phyloP scores from a whole-genome alignment of 352 stramenopile species.

The Pythium volutum region DNA sequence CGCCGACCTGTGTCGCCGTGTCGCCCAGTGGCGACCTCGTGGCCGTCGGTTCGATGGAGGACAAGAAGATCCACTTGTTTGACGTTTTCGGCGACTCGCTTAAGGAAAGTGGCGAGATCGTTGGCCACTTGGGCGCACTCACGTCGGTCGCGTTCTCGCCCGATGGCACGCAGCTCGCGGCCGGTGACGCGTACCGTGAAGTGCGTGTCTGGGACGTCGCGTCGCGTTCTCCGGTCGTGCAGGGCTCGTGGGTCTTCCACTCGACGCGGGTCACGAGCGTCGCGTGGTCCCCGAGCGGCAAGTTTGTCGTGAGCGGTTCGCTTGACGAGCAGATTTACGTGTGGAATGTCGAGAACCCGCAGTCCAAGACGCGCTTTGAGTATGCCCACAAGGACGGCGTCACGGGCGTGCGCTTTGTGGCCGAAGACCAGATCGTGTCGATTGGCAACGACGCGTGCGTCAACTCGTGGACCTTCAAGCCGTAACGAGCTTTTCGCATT shows the following conservation, averaged over 20 bases:
- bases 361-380: slow-evolving; percentile 64
- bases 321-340: slow-evolving; percentile 96
- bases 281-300: slow-evolving; percentile 91
- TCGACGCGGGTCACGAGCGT: slow-evolving; percentile 92
- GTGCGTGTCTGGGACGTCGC: slow-evolving; percentile 89
- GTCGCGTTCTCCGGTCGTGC: slow-evolving; percentile 78
- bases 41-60: slow-evolving; percentile 73
- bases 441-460: slow-evolving; percentile 81
- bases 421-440: slow-evolving; percentile 70
- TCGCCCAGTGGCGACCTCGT: slow-evolving; percentile 67
- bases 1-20: slow-evolving; percentile 73
- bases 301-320: slow-evolving; percentile 90
- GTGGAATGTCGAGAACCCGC: slow-evolving; percentile 88
- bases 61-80: slow-evolving; percentile 89
- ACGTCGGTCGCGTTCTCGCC: slow-evolving; percentile 85
- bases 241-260: slow-evolving; percentile 96
- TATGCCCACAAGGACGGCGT: slow-evolving; percentile 84
- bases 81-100: slow-evolving; percentile 68
- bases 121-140: slow-evolving; percentile 69
- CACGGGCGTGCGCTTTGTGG: slow-evolving; percentile 66
- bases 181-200: slow-evolving; percentile 86
- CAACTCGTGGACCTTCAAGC: slow-evolving; percentile 68
- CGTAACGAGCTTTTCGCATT: slow-evolving; percentile 2
- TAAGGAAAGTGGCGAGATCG: slow-evolving; percentile 58
- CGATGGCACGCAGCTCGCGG: slow-evolving; percentile 77